These are phyloP conservation scores for Aspergillus bridgeri DNA, from an alignment of 495 filamentous ascomycete genomes.

Conservation along the genomic window DNA sequence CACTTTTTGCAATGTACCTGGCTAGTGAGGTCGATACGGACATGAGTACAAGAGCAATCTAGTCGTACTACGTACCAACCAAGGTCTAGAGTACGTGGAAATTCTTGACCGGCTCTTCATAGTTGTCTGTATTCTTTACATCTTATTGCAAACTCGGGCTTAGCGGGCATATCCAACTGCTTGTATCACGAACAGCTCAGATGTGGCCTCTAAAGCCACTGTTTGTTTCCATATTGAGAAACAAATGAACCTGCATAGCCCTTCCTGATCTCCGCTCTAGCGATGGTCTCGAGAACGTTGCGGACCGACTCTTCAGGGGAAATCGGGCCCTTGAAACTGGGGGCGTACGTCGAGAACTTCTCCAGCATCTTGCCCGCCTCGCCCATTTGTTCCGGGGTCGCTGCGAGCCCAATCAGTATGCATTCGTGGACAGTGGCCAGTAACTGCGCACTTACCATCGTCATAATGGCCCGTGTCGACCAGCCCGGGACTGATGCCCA, in stretches of 20 bases:
- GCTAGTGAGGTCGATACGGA: background rate
- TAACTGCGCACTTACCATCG: background rate
- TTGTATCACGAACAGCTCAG: background rate
- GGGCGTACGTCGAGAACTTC: conserved; percentile 26
- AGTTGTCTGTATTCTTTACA: too few species aligned
- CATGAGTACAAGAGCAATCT: too few species aligned
- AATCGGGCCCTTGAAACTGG: conserved; percentile 45
- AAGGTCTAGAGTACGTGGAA: too few species aligned
- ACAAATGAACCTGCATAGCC: conserved; percentile 44
- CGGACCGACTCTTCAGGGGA: conserved; percentile 39
- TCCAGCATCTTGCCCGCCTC: background rate
- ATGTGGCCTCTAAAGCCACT: conserved; percentile 15
- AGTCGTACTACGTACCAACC: too few species aligned
- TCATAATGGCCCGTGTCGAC: background rate
- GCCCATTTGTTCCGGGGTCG: background rate
- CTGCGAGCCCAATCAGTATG: background rate
- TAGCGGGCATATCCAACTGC: too few species aligned
- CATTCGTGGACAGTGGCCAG: background rate
- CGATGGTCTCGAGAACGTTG: conserved; percentile 29
- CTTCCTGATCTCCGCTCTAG: conserved; percentile 43
- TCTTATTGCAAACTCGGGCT: too few species aligned
- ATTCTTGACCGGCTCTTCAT: too few species aligned
- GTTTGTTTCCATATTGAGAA: conserved; percentile 50
- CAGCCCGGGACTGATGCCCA: background rate
- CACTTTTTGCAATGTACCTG: background rate